These are phyloP conservation scores for Hirsutella rhossiliensis DNA, from an alignment of 2,329 filamentous ascomycete species.

Conservation along the genomic window DNA sequence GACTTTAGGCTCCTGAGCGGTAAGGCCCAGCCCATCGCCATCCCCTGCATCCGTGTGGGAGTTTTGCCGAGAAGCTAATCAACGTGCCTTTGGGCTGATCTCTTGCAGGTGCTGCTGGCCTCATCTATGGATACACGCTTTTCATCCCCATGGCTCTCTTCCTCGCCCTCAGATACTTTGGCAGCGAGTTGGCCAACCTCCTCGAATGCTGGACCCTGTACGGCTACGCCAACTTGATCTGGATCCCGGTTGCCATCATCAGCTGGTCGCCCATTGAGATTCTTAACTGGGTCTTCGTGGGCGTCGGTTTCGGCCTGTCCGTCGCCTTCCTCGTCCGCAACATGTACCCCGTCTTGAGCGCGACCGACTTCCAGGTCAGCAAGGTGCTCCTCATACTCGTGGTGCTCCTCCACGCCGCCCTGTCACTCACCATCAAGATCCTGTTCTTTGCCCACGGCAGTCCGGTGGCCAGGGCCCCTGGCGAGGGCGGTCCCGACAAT, in stretches of 20 bases:
- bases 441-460: conserved; percentile 85
- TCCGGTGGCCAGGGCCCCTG: conserved; percentile 27
- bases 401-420: conserved; percentile 72
- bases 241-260: conserved; percentile 88
- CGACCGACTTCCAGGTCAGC: conserved; percentile 84
- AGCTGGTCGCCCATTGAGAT: conserved; percentile 78
- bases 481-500: conserved; percentile 11
- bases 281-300: conserved; percentile 91
- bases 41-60: too few relatives aligned
- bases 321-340: conserved; percentile 77
- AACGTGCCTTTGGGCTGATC: too few relatives aligned
- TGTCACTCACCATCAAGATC: conserved; percentile 90
- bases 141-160: conserved; percentile 78
- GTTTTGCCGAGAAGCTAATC: too few relatives aligned
- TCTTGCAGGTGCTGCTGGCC: conserved; percentile 60
- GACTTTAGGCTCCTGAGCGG: conserved; percentile 84
- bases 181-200: conserved; percentile 82
- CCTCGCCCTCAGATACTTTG: conserved; percentile 87
- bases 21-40: conserved; percentile 21
- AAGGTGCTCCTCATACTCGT: conserved; percentile 80
- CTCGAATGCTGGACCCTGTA: conserved; percentile 94
- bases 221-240: conserved; percentile 92
- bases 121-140: conserved; percentile 91
- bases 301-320: conserved; percentile 71
- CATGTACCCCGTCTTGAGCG: conserved; percentile 80